Conservation (phyloP, 768 basidiomycete species). For the Phylloporus rhodoxanthus region DNA sequence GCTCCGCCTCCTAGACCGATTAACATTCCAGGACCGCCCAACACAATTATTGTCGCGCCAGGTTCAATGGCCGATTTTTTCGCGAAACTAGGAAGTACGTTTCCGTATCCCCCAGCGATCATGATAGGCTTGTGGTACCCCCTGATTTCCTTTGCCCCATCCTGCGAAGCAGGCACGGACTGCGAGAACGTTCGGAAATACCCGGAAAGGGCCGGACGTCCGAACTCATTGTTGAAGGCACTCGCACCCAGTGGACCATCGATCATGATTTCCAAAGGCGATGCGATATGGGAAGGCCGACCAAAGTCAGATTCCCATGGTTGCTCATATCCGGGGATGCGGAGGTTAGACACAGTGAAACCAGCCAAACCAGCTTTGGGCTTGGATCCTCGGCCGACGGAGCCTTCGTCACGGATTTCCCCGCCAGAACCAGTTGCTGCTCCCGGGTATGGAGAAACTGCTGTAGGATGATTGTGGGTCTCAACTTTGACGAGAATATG, state of each 20-base stretch:
- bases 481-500: slow-evolving; percentile 96
- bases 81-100: slow-evolving; percentile 79
- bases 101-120: slow-evolving; percentile 97
- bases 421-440: slow-evolving; percentile 98
- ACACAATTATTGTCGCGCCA: slow-evolving; percentile 83
- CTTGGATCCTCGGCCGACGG: slow-evolving; percentile 89
- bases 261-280: slow-evolving; percentile 93
- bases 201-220: slow-evolving; percentile 84
- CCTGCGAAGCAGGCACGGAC: slow-evolving; percentile 50
- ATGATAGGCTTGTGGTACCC: slow-evolving; percentile 99
- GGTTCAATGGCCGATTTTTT: slow-evolving; percentile 70
- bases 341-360: slow-evolving; percentile 89
- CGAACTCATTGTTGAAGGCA: slow-evolving; percentile 98
- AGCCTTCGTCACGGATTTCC: slow-evolving; percentile 96
- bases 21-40: slow-evolving; percentile 93
- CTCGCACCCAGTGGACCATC: slow-evolving; percentile 92
- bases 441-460: slow-evolving; percentile 97
- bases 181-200: slow-evolving; percentile 96
- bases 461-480: slow-evolving; percentile 98
- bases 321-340: slow-evolving; percentile 85
- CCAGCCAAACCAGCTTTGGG: slow-evolving; percentile 94
- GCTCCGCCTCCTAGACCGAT: slow-evolving; percentile 97
- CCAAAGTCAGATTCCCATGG: slow-evolving; percentile 98
- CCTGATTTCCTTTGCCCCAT: slow-evolving; percentile 57
- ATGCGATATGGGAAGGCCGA: slow-evolving; percentile 84